A percentile compares a stretch with the other conserved stretches of the same genome.
Conservation (phyloP, 768 basidiomycete species). For the Suillus placidus region DNA sequence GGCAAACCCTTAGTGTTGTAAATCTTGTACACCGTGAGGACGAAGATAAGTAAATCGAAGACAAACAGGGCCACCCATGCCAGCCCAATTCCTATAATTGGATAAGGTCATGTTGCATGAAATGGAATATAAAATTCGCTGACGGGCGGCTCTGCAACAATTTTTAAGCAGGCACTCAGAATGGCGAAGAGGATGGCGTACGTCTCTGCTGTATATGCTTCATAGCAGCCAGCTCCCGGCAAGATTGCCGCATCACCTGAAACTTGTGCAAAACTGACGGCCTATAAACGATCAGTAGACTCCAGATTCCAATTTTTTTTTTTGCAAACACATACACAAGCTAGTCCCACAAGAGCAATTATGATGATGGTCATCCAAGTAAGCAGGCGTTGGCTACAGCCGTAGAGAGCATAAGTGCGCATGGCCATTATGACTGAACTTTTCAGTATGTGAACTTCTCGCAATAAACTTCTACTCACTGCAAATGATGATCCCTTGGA, state of each 20-base stretch:
- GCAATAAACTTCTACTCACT: not conserved
- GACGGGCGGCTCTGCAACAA: not conserved
- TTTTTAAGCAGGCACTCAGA: constrained; percentile 31
- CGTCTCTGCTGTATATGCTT: constrained; percentile 12
- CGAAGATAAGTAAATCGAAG: not conserved
- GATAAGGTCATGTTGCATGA: not conserved
- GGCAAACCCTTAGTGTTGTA: not conserved
- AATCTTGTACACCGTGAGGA: not conserved
- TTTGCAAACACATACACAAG: constrained; percentile 38
- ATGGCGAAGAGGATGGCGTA: constrained; percentile 34
- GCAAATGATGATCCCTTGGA: not conserved
- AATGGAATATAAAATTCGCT: not conserved
- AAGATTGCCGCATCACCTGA: constrained; percentile 39
- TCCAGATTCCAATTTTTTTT: not conserved
- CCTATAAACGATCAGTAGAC: not conserved
- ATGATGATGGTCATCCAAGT: constrained; percentile 38
- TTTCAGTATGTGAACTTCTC: not conserved
- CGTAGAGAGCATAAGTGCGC: constrained; percentile 56
- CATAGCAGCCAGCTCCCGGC: constrained; percentile 33
- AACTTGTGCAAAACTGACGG: constrained; percentile 44
- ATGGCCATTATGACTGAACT: constrained; percentile 47
- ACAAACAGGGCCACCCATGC: not conserved
- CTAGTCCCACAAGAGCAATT: constrained; percentile 32
- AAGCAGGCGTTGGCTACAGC: constrained; percentile 41
- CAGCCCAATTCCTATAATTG: not conserved